Conservation (phyloP, 306 rosid species). For the Spatholobus suberectus region DNA sequence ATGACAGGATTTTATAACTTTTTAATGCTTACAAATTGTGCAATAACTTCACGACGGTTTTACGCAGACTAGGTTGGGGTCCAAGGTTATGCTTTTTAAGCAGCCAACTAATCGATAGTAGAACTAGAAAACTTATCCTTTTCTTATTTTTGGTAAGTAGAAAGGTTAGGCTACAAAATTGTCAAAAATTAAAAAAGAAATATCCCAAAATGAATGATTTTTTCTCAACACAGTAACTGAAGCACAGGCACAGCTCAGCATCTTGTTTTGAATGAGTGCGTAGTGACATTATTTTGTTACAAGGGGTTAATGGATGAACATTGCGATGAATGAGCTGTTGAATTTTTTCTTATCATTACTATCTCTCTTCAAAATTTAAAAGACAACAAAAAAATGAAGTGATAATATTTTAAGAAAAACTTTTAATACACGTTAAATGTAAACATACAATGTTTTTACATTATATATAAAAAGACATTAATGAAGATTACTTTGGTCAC, state of each 20-base stretch:
- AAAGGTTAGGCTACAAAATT: not conserved
- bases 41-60: not conserved
- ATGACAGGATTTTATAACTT: not conserved
- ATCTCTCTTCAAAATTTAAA: not conserved
- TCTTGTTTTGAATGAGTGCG: not conserved
- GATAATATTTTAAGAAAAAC: not conserved
- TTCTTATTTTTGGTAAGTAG: not conserved
- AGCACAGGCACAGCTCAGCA: not conserved
- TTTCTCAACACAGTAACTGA: not conserved
- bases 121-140: too few relatives aligned
- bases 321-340: not conserved
- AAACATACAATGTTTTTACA: not conserved
- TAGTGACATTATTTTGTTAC: not conserved
- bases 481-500: not conserved
- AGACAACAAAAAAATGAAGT: not conserved
- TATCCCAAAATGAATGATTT: not conserved
- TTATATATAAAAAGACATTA: not conserved
- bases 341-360: not conserved
- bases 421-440: not conserved
- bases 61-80: not conserved
- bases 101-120: not conserved
- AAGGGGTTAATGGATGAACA: not conserved
- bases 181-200: not conserved
- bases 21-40: not conserved
- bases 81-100: slow-evolving; percentile 6